Conservation (phyloP, 106 monocot genomes). For the Triglochin maritima region DNA sequence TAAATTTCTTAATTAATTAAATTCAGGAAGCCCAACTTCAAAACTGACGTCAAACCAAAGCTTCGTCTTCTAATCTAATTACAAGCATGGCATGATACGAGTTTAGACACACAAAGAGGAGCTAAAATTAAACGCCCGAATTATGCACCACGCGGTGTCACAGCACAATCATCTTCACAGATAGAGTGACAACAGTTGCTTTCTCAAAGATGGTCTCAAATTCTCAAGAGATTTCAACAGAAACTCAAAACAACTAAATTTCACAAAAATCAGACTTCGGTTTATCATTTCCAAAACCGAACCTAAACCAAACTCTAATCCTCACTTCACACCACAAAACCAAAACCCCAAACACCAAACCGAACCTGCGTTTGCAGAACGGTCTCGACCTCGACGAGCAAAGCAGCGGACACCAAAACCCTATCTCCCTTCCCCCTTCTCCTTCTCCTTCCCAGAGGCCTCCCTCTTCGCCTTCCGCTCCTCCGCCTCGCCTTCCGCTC, state of each 20-base stretch:
- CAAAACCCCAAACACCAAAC: neutral
- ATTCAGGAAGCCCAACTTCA: too few species aligned
- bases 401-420: constrained; percentile 57
- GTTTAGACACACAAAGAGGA: too few species aligned
- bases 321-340: neutral
- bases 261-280: too few species aligned
- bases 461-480: constrained; percentile 12
- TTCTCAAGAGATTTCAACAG: neutral
- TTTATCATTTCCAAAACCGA: neutral
- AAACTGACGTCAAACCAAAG: too few species aligned
- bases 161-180: too few species aligned
- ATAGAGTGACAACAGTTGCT: too few species aligned
- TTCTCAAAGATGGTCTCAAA: neutral
- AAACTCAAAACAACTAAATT: too few species aligned
- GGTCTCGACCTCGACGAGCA: constrained; percentile 72
- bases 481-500: constrained; percentile 6
- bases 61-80: too few species aligned
- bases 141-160: too few species aligned
- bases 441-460: constrained; percentile 2
- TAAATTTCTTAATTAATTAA: too few species aligned
- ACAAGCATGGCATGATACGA: too few species aligned
- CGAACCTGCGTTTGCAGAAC: constrained; percentile 88
- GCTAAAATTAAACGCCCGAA: too few species aligned
- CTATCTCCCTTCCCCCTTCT: constrained; percentile 10
- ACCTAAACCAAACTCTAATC: neutral